Percentiles rank a stretch among this genome's conserved stretches.
Conservation (phyloP, 768 basidiomycete genomes). For the Lactifluus pinguis region DNA sequence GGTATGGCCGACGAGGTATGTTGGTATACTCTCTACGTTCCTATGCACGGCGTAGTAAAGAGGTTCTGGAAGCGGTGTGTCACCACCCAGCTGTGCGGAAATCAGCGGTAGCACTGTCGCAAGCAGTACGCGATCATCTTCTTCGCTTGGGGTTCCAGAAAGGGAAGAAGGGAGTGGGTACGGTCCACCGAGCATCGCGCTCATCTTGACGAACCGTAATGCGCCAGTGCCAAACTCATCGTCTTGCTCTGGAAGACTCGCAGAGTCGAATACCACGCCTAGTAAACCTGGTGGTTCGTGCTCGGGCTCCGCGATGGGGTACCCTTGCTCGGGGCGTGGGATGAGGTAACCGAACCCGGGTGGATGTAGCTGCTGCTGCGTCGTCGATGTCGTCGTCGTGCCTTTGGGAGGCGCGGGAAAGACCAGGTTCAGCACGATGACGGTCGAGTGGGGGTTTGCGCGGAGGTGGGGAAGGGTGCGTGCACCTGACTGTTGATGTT, state of each 20-base stretch:
- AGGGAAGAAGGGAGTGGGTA: constrained; percentile 28
- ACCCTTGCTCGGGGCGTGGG: constrained; percentile 59
- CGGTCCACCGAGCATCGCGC: constrained; percentile 87
- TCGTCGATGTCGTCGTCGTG: constrained; percentile 20
- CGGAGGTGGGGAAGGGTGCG: constrained; percentile 51
- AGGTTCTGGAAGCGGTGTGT: constrained; percentile 37
- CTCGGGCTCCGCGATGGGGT: constrained; percentile 24
- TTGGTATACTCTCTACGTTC: constrained; percentile 71
- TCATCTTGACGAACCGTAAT: constrained; percentile 57
- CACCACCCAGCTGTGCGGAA: constrained; percentile 13
- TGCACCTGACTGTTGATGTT: constrained; percentile 18
- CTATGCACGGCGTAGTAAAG: constrained; percentile 42
- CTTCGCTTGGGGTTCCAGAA: neutral
- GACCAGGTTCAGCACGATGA: constrained; percentile 84
- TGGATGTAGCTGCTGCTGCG: constrained; percentile 47
- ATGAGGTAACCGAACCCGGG: constrained; percentile 92
- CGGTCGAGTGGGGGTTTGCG: constrained; percentile 66
- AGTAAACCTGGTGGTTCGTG: constrained; percentile 41
- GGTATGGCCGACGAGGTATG: constrained; percentile 62
- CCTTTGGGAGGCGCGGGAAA: constrained; percentile 42
- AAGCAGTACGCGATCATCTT: constrained; percentile 22
- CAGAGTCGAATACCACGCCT: constrained; percentile 88
- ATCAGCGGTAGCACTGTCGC: constrained; percentile 19
- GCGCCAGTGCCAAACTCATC: neutral
- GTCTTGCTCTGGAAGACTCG: constrained; percentile 57